Evolutionary conservation across 75 land plant species (phyloP), one percentile per base, ranked within the genome.

Genomic region (Sequoia sempervirens): DNA sequence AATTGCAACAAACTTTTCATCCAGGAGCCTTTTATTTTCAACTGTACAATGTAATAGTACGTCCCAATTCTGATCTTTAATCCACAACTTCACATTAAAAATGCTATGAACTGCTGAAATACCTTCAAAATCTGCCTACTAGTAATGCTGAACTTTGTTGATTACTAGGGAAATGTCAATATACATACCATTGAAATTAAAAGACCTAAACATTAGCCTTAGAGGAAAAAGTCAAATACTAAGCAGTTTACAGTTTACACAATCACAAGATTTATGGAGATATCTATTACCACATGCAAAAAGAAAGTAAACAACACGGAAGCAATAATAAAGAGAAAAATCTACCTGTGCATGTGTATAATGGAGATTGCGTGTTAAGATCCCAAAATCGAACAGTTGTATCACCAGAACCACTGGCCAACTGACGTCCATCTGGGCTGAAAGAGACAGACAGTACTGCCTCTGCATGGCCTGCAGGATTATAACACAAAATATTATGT

Each of bases 401-500:
- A 81, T 98, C 99, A 81, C 99, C 99, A 36, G 99, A 98, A 68
- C 99, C 99, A 91, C 99, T 98, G 32, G 99, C 99, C 75, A 98
- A 83, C 18, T 92, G 92, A 23, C 89, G 87, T 6, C 99, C 93
- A 89, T 98, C 98, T 58, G 99, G 99, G 86, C 99, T 98, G 79
- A 98, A 98, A 45, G 96, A 82, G 73, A 98, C 99, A 30, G 97
- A 94, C 56, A 98, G 90, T 15, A 98, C 97, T 80, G 99, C 98
- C 85, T 98, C 99, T 5, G 94, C 81, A 61, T 98, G 99, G 23
- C 99, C 99, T 97, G 89, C 54, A 86, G 56, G 9, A 58, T 52
- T 32, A 18, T 58, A 18, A 81, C 23, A 80, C 40, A 81, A 30
- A n/a, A 54, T 72, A 50, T 37, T 75, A 81, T 79, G 37, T 45